Evolutionary conservation across 371 early-diverging fungal species (phyloP), one percentile per base, ranked within the genome.

Genomic region (Syncephalastrum racemosum): DNA sequence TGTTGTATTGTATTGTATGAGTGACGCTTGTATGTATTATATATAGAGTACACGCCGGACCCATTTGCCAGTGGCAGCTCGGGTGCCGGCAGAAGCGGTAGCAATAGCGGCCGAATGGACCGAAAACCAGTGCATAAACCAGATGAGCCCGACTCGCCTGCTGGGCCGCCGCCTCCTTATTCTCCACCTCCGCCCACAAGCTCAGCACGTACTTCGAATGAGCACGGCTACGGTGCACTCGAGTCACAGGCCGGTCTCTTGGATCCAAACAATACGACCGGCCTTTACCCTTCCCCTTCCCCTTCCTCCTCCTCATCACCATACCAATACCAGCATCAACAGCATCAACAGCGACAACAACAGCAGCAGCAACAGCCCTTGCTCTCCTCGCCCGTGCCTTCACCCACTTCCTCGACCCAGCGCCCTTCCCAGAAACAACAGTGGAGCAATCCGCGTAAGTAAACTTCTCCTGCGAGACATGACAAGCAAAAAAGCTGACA

Each of bases 101-200:
- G 53, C 43, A 19, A 44, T 1, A 24, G 18, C 25, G 8, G 25
- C 40, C 40, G 52, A 10, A 40, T 8, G 19, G 14, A 41, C 7
- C 31, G 19, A 20, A 19, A n/a, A 56, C n/a, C 24, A 24, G 23
- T 22, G 19, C 23, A 20, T 16, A 50, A 50, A 31, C 23, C 25
- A 13, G 23, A 42, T 5, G 50, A 50, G 15, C n/a, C 24, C 14
- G 36, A 43, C 5, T 14, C 60, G 15, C 44, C 54, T 13, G 4
- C 31, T 19, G 53, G 43, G 23, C 52, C 62, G 4, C 62, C 62
- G 41, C 62, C 62, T 14, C 62, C 62, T 15, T 62, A 62, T 20
- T 61, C 61, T 16, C 50, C 50, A 19, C 45, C 54, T 1, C 54
- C 49, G 27, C 50, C 39, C 27, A 23, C 22, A 22, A 39, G 46